These are phyloP conservation scores for Botrytis sinoallii DNA, from an alignment of 2,329 filamentous ascomycete species.

Conservation along the genomic window DNA sequence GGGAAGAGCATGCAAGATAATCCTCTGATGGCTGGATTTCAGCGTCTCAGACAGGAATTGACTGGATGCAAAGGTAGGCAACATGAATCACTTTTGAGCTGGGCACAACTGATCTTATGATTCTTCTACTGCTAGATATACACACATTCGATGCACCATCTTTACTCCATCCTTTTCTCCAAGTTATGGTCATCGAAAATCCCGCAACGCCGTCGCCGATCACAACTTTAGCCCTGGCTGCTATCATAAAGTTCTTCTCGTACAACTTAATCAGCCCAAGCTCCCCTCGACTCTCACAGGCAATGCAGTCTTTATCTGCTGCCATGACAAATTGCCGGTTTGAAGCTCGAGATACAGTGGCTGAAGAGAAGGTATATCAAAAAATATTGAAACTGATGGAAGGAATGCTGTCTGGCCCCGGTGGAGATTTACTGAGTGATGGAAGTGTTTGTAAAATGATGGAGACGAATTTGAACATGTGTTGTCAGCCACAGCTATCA, in stretches of 20 bases:
- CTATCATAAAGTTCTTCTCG: constrained; percentile 93
- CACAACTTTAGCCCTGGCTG: constrained; percentile 88
- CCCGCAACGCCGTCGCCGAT: constrained; percentile 96
- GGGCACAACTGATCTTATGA: constrained; percentile 30
- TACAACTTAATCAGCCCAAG: constrained; percentile 85
- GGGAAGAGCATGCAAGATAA: constrained; percentile 98
- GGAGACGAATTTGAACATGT: constrained; percentile 95
- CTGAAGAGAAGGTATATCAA: constrained; percentile 91
- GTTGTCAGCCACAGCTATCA: constrained; percentile 87
- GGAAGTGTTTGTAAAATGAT: constrained; percentile 99
- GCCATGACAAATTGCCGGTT: constrained; percentile 98
- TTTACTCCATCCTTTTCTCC: constrained; percentile 87
- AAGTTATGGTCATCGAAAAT: constrained; percentile 95
- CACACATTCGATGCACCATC: constrained; percentile 83
- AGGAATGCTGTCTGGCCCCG: constrained; percentile 91
- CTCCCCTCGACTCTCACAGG: constrained; percentile 83
- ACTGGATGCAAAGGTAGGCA: constrained; percentile 73
- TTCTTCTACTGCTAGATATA: constrained; percentile 59
- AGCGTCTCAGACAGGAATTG: constrained; percentile 81
- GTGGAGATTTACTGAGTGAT: constrained; percentile 90
- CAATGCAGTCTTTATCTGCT: constrained; percentile 91
- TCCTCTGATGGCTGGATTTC: constrained; percentile 91
- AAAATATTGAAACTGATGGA: constrained; percentile 98
- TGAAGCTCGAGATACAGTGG: constrained; percentile 89
- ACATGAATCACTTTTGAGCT: constrained; percentile 1